These are phyloP conservation scores for Monilinia fructigena DNA, from an alignment of 2,329 filamentous ascomycete species.

Conservation along the genomic window DNA sequence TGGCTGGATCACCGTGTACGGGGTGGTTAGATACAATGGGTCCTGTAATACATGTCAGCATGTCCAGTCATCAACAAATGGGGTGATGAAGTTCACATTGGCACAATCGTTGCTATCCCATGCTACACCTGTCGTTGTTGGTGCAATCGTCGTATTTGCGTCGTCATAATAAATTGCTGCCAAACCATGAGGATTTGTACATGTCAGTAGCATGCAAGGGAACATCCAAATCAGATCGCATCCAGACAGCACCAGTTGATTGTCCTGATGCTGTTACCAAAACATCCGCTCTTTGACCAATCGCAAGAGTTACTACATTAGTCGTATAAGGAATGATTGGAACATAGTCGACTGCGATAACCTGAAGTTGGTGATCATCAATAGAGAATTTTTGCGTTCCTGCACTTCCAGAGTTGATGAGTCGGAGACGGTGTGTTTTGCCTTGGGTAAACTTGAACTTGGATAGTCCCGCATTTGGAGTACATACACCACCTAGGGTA, in stretches of 20 bases:
- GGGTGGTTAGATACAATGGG: slow-evolving; percentile 14
- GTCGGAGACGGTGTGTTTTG: slow-evolving; percentile 46
- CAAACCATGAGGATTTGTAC: slow-evolving; percentile 50
- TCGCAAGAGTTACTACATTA: slow-evolving; percentile 45
- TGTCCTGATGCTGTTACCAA: slow-evolving; percentile 51
- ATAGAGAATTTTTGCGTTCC: slow-evolving; percentile 45
- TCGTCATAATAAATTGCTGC: slow-evolving; percentile 49
- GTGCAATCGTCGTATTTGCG: slow-evolving; percentile 12
- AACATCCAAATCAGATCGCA: slow-evolving; percentile 52
- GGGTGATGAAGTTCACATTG: slow-evolving; percentile 6
- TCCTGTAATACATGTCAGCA: slow-evolving; percentile 14
- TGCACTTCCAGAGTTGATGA: slow-evolving; percentile 48
- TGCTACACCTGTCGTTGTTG: slow-evolving; percentile 15
- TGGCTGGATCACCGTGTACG: slow-evolving; percentile 8
- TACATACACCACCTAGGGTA: slow-evolving; percentile 16
- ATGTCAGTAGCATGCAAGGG: slow-evolving; percentile 45
- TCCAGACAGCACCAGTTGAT: slow-evolving; percentile 55
- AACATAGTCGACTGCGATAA: slow-evolving; percentile 57
- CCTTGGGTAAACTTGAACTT: slow-evolving; percentile 43
- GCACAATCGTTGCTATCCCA: slow-evolving; percentile 24
- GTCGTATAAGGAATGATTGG: slow-evolving; percentile 56
- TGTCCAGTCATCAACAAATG: neutral
- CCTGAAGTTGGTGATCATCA: slow-evolving; percentile 55
- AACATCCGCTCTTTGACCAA: slow-evolving; percentile 49
- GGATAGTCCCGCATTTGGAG: slow-evolving; percentile 28